Evolutionary conservation across 2,329 filamentous ascomycete genomes (phyloP).

Genomic region (Spiromastix sp.): DNA sequence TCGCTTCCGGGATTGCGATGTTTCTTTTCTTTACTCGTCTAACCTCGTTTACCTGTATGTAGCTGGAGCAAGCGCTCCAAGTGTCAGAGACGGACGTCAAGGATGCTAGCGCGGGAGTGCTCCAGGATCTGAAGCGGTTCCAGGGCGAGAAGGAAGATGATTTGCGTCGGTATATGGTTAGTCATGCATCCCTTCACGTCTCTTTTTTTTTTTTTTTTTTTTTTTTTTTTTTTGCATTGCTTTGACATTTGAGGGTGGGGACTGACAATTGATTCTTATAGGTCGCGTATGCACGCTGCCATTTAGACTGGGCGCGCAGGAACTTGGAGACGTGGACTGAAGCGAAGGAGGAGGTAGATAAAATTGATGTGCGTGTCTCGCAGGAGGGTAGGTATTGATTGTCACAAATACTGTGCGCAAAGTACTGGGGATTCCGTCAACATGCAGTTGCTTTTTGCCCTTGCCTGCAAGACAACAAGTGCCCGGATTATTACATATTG

Average conservation of each 20-base stretch:
- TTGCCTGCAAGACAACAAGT: too few species aligned
- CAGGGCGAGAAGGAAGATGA: constrained; percentile 95
- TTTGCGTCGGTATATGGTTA: constrained; percentile 89
- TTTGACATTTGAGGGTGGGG: not conserved
- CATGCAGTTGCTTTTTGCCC: too few species aligned
- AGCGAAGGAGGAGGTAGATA: constrained; percentile 73
- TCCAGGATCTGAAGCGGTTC: constrained; percentile 85
- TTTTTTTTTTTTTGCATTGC: not conserved
- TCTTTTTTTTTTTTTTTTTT: constrained; percentile 6
- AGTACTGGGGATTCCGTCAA: too few species aligned
- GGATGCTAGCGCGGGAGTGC: constrained; percentile 77
- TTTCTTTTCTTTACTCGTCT: not conserved
- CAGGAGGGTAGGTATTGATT: not conserved
- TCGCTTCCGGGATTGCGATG: not conserved
- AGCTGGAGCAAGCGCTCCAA: constrained; percentile 83
- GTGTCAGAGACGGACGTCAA: constrained; percentile 86
- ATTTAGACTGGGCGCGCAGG: constrained; percentile 89
- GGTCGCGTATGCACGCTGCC: constrained; percentile 85
- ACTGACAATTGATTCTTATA: constrained; percentile 26
- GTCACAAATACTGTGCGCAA: not conserved
- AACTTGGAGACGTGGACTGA: constrained; percentile 90
- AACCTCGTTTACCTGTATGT: constrained; percentile 19
- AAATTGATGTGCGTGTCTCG: constrained; percentile 60
- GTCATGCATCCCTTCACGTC: constrained; percentile 41
- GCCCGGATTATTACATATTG: too few species aligned